Percentiles rank a stretch among this genome's conserved stretches.
These are phyloP conservation scores for Pholiota microspora DNA, from an alignment of 768 basidiomycete species.

Conservation along the genomic window DNA sequence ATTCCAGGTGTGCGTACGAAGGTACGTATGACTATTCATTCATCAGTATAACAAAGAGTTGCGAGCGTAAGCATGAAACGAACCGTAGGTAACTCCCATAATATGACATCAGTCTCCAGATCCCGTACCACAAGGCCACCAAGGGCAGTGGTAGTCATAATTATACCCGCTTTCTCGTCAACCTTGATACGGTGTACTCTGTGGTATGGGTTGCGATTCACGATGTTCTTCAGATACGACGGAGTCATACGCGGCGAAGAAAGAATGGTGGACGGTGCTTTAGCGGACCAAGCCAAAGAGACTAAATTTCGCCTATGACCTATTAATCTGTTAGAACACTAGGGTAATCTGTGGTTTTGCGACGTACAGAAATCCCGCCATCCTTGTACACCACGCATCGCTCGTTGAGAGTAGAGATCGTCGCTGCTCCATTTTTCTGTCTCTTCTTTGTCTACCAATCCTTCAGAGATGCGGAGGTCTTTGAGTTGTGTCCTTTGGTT, in stretches of 20 bases:
- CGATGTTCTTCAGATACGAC: conserved; percentile 28
- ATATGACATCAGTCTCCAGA: conserved; percentile 39
- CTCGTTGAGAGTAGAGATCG: conserved; percentile 28
- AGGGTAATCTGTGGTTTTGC: conserved; percentile 3
- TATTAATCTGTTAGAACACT: conserved; percentile 21
- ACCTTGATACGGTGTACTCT: conserved; percentile 74
- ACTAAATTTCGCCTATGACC: conserved; percentile 45
- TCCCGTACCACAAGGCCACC: conserved; percentile 65
- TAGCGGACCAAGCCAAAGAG: conserved; percentile 54
- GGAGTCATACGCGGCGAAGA: conserved; percentile 10
- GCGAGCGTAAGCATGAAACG: conserved; percentile 13
- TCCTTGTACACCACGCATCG: conserved; percentile 33
- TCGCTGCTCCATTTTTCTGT: conserved; percentile 21
- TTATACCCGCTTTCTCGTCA: conserved; percentile 57
- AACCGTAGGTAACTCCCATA: conserved; percentile 68
- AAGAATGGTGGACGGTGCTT: conserved; percentile 33
- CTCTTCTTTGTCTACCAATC: not conserved
- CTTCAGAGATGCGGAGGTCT: conserved; percentile 18
- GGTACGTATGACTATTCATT: conserved; percentile 46
- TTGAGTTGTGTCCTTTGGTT: conserved; percentile 16
- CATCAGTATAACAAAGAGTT: not conserved
- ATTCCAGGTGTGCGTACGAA: conserved; percentile 68
- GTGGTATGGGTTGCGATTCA: conserved; percentile 31
- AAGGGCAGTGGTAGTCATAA: conserved; percentile 52
- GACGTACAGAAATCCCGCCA: conserved; percentile 68